Base-by-base conservation (phyloP, 106 monocot genomes). In the Phalaenopsis equestris region DNA sequence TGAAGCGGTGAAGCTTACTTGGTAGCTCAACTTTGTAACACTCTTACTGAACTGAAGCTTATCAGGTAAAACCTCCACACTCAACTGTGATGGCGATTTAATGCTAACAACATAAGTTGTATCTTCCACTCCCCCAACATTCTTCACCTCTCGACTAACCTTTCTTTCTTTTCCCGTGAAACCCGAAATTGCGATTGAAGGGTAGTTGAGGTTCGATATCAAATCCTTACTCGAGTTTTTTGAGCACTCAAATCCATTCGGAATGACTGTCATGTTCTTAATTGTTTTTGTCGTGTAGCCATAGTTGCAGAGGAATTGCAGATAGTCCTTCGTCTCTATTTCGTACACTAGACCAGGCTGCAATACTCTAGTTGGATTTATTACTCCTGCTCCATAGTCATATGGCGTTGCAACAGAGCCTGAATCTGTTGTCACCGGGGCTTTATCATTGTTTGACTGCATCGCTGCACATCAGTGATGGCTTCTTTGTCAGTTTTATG, bases 281-380 rank as follows among this genome's bases (percentile, higher is more conserved):
- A 95, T 89, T 2, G 56, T 87, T 11, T 84, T 72, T 57, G 86
- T n/a, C 23, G 81, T 19, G 81, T 92, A 95, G 16, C 92, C 95
- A 41, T 90, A 92, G 89, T 95, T 85, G 84, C 95, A 95, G 21
- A 95, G 84, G 64, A 95, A 95, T 36, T 81, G 88, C 41, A 95
- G 56, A 67, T 92, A 90, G 57, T 90, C 92, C 7, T 80, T 75
- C 0, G 82, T 70, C 15, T 57, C 83, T 49, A 81, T 11, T 65
- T 95, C 95, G 19, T 92, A 95, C 7, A 95, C 83, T 14, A 92
- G 85, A 19, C 95, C 95, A 0, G 92, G 87, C 56, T 89, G 86
- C 38, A 90, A 76, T 24, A 85, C 92, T 15, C 16, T 17, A 0
- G 79, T 70, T 4, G 95, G 95, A 75, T 68, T 90, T 41, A 95